Conservation (phyloP, 306 rosid species). For the Pterocarpus santalinus region DNA sequence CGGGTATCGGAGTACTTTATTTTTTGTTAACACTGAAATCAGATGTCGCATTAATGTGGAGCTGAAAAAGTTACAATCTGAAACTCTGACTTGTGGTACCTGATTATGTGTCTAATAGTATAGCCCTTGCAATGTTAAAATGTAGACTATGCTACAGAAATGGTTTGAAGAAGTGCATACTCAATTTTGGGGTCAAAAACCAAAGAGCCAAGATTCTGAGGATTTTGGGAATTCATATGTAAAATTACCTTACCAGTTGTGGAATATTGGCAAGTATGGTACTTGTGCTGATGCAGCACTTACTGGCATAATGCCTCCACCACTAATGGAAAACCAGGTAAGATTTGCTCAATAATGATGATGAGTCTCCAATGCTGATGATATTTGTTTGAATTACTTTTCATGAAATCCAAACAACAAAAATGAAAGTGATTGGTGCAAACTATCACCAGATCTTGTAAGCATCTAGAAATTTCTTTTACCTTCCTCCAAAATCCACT, state of each 20-base stretch:
- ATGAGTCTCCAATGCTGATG: slow-evolving; percentile 18
- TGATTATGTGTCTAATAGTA: slow-evolving; percentile 42
- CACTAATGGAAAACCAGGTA: slow-evolving; percentile 96
- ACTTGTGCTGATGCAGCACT: slow-evolving; percentile 94
- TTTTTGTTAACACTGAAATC: slow-evolving; percentile 15
- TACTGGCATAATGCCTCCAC: slow-evolving; percentile 97
- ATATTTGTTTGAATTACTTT: slow-evolving; percentile 21
- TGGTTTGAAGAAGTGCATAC: slow-evolving; percentile 78
- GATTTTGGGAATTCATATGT: slow-evolving; percentile 64
- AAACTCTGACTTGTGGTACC: slow-evolving; percentile 28
- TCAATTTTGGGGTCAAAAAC: slow-evolving; percentile 69
- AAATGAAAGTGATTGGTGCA: slow-evolving; percentile 11
- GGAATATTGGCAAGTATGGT: slow-evolving; percentile 93
- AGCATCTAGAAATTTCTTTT: slow-evolving; percentile 14
- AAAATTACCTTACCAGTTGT: slow-evolving; percentile 76
- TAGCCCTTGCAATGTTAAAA: slow-evolving; percentile 46
- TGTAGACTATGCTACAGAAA: slow-evolving; percentile 79
- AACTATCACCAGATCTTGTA: not conserved
- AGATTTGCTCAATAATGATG: slow-evolving; percentile 11
- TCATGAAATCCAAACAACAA: slow-evolving; percentile 27
- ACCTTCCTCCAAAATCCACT: not conserved
- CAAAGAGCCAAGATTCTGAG: slow-evolving; percentile 56
- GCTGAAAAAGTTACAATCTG: slow-evolving; percentile 30
- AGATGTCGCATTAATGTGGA: not conserved
- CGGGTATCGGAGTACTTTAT: slow-evolving; percentile 1